Conservation (phyloP, 1,284 basidiomycete genomes). For the Irpex sp. region DNA sequence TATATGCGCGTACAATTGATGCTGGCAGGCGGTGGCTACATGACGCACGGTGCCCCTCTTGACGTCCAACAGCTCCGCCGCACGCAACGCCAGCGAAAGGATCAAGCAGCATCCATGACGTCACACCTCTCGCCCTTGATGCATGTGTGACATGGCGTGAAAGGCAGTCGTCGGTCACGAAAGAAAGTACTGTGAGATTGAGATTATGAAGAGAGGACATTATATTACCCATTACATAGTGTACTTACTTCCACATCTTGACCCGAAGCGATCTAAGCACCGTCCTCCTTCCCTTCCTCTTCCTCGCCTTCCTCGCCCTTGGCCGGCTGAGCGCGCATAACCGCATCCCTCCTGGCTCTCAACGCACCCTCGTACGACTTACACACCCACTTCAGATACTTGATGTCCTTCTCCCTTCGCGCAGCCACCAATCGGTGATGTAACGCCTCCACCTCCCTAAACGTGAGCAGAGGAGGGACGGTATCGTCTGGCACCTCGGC, state of each 20-base stretch:
- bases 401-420: conserved; percentile 36
- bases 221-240: background rate
- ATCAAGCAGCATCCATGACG: background rate
- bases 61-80: background rate
- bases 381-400: conserved; percentile 60
- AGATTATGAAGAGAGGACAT: background rate
- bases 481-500: conserved; percentile 57
- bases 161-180: background rate
- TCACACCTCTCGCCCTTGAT: background rate
- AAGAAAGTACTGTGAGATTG: no score
- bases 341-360: conserved; percentile 46
- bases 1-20: background rate
- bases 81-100: background rate
- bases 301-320: background rate
- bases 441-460: conserved; percentile 58
- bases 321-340: background rate
- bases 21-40: conserved; percentile 1
- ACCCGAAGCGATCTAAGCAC: background rate
- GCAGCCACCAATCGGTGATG: conserved; percentile 56
- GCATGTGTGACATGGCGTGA: background rate
- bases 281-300: background rate
- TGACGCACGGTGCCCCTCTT: conserved; percentile 1
- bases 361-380: conserved; percentile 64
- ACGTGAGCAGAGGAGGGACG: conserved; percentile 64
- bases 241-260: background rate